Evolutionary conservation across 106 monocot species (phyloP).

Genomic region (Dendrobium chrysotoxum): DNA sequence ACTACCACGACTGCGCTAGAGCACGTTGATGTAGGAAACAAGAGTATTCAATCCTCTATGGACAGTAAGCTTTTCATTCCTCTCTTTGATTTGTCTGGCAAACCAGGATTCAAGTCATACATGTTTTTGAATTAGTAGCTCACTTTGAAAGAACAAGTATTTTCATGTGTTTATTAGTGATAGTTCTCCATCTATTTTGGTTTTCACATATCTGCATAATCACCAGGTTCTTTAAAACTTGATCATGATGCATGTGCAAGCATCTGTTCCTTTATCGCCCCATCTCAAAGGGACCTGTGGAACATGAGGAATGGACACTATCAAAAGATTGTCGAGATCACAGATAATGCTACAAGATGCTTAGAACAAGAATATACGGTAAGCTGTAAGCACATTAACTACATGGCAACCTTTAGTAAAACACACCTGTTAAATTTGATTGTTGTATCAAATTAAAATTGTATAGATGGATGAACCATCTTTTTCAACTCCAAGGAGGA

Average conservation of each 20-base stretch:
- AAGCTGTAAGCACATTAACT: slow-evolving; percentile 5
- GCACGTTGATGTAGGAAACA: slow-evolving; percentile 35
- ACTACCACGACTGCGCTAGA: slow-evolving; percentile 34
- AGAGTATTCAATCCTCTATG: slow-evolving; percentile 44
- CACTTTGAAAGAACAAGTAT: not conserved
- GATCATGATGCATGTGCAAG: slow-evolving; percentile 57
- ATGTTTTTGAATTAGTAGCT: not conserved
- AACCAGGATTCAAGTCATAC: not conserved
- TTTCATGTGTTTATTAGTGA: not conserved
- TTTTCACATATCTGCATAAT: not conserved
- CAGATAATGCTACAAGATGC: slow-evolving; percentile 39
- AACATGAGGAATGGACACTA: slow-evolving; percentile 46
- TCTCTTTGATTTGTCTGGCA: not conserved
- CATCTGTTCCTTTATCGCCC: slow-evolving; percentile 29
- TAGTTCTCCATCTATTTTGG: not conserved
- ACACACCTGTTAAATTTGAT: not conserved
- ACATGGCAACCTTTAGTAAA: not conserved
- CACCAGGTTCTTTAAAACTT: slow-evolving; percentile 58
- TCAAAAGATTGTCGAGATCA: slow-evolving; percentile 53
- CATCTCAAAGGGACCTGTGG: slow-evolving; percentile 37
- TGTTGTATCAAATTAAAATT: not conserved
- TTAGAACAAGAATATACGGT: slow-evolving; percentile 74
- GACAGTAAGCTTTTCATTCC: slow-evolving; percentile 35
- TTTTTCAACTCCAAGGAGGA: slow-evolving; percentile 57
- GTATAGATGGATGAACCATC: slow-evolving; percentile 65